Base-by-base conservation (phyloP, 306 rosid genomes). In the Delonix regia region DNA sequence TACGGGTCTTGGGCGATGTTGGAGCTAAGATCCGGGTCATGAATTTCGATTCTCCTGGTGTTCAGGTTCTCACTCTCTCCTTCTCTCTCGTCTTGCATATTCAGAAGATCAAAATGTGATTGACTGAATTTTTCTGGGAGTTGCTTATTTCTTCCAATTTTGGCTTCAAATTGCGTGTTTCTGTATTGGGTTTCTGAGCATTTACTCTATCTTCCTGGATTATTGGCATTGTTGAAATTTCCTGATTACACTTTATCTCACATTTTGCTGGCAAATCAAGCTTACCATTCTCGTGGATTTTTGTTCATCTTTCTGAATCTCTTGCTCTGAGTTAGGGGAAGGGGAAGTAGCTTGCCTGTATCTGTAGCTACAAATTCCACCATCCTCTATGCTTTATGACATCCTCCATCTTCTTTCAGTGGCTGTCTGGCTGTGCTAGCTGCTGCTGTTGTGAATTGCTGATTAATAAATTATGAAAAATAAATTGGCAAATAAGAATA, bases 21-120 rank as follows among this genome's bases (percentile, higher is more conserved):
- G 91, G 94, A n/a, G 99, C 99, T 59, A 95, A 89, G 97, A 95
- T 95, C 90, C 99, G 99, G 28, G 86, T 95, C 83, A 56, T 95
- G 68, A 90, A 88, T 78, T 67, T 93, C 76, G 94, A 95, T 84
- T 89, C 99, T 0, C 98, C 98, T 0, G 85, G 89, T 19, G 96
- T 95, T 80, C 93, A 95, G 97, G 99, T 95, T 67, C 41, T 5
- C n/a, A 33, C 42, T 7, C 36, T 11, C 28, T 5, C n/a, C 6
- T n/a, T 8, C 4, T 8, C 4, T 11, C 14, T 24, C 18, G 2
- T 39, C 44, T 28, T 48, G 14, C 5, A 7, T 9, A 0, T 13
- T 63, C 21, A 21, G 4, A 39, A 44, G 34, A 11, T 38, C 48
- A 38, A n/a, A 64, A 64, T 64, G 70, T 66, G 44, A 52, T 77